Evolutionary conservation across 2,329 filamentous ascomycete species (phyloP).

Genomic region (Endoconidiophora polonica): DNA sequence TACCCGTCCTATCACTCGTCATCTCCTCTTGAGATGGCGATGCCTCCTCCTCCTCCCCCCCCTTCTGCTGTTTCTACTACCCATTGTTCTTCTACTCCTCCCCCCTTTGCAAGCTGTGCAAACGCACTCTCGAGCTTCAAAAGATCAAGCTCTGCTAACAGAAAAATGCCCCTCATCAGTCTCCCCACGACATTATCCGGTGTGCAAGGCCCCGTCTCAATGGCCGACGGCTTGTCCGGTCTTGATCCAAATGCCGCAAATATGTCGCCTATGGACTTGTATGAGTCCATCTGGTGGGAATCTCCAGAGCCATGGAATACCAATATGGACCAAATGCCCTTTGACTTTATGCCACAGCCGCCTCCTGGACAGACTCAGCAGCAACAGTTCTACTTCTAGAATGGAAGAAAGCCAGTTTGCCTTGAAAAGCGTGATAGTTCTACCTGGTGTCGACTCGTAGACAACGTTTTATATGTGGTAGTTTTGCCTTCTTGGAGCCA

Average conservation of each 20-base stretch:
- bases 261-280: constrained; percentile 51
- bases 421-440: too few species aligned
- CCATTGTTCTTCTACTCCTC: background rate
- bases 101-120: constrained; percentile 1
- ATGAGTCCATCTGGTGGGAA: constrained; percentile 53
- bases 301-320: constrained; percentile 43
- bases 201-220: constrained; percentile 16
- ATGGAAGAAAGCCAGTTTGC: too few species aligned
- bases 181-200: constrained; percentile 10
- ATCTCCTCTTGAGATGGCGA: background rate
- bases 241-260: constrained; percentile 37
- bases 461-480: too few species aligned
- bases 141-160: constrained; percentile 8
- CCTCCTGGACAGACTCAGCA: constrained; percentile 41
- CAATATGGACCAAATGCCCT: constrained; percentile 39
- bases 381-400: constrained; percentile 39
- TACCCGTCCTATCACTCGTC: background rate
- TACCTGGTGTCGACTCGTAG: too few species aligned
- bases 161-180: constrained; percentile 2
- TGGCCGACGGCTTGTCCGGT: constrained; percentile 28
- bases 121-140: background rate
- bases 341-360: constrained; percentile 43
- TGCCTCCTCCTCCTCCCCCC: background rate
- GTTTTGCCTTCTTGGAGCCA: too few species aligned
- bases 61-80: background rate